Evolutionary conservation across 2,329 filamentous ascomycete species (phyloP), one percentile per base, ranked within the genome.

Genomic region (Penicillium sp.): DNA sequence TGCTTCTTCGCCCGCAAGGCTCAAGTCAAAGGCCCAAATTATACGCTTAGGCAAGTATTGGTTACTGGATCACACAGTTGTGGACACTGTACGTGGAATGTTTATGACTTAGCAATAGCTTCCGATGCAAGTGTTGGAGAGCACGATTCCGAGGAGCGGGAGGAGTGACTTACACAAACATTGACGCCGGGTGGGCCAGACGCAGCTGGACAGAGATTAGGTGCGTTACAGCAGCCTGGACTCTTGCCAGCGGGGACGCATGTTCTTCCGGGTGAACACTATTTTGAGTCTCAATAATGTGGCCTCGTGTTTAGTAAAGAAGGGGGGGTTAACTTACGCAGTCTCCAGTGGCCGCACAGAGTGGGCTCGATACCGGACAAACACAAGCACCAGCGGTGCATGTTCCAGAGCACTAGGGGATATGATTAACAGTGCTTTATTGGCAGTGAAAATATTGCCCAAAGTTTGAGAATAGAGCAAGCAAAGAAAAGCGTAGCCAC

Each of bases 91-190:
- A 22, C 22, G 6, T 41, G 50, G 22, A 6, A 7, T 13, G 1
- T 33, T 1, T n/a, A 27, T 56, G 13, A 55, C 41, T 31, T 3
- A 24, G 2, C 3, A 14, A 18, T 11, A 5, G 14, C 11, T 18
- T 52, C 37, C 7, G 18, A 16, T 11, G 9, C n/a, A 43, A 3
- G 1, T 6, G 10, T 10, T 6, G 10, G 14, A 31, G 18, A 4
- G n/a, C n/a, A 6, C 9, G 27, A 43, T 33, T 10, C 3, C 6
- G 16, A 51, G 40, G 19, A 18, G 7, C 19, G 31, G 5, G 13
- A n/a, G 2, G 13, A 6, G 11, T 46, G 11, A 60, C 65, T 62
- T 63, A 66, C 63, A 37, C 65, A 66, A 39, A 64, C 64, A 11
- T 54, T 37, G 33, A 55, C 22, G 19, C 56, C 63, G 10, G 11